These are phyloP conservation scores for Nothophytophthora sp. DNA, from an alignment of 352 stramenopile genomes.

Conservation along the genomic window DNA sequence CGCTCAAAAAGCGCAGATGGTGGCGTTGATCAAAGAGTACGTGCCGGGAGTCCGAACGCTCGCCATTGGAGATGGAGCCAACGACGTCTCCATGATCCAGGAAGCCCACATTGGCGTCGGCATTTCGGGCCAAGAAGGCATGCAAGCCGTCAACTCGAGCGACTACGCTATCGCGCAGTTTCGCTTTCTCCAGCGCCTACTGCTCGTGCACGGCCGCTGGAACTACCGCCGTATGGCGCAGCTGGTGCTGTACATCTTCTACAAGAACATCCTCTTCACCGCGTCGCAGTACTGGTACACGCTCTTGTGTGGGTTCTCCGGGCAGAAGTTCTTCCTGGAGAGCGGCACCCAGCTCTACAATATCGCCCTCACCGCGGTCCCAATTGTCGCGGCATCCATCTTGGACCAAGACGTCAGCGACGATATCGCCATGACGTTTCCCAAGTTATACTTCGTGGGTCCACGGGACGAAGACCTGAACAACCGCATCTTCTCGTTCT, in stretches of 20 bases:
- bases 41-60: constrained; percentile 78
- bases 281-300: constrained; percentile 80
- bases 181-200: constrained; percentile 87
- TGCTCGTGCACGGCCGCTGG: constrained; percentile 92
- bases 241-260: constrained; percentile 93
- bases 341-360: constrained; percentile 84
- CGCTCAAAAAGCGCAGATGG: constrained; percentile 87
- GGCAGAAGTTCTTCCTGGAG: constrained; percentile 86
- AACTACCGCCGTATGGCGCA: constrained; percentile 91
- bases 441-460: constrained; percentile 67
- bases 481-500: constrained; percentile 56
- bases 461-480: constrained; percentile 75
- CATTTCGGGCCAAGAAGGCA: constrained; percentile 91
- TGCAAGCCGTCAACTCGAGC: constrained; percentile 93
- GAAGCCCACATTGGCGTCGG: constrained; percentile 91
- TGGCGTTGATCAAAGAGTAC: constrained; percentile 77
- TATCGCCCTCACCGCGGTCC: constrained; percentile 67
- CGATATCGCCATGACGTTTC: constrained; percentile 63
- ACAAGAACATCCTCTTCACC: constrained; percentile 91
- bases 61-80: constrained; percentile 93
- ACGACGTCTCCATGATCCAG: constrained; percentile 97
- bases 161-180: constrained; percentile 96
- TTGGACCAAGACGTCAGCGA: constrained; percentile 76
- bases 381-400: constrained; percentile 70
- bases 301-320: constrained; percentile 71